Conservation (phyloP, 2,329 filamentous ascomycete genomes). For the Alternaria conjuncta region DNA sequence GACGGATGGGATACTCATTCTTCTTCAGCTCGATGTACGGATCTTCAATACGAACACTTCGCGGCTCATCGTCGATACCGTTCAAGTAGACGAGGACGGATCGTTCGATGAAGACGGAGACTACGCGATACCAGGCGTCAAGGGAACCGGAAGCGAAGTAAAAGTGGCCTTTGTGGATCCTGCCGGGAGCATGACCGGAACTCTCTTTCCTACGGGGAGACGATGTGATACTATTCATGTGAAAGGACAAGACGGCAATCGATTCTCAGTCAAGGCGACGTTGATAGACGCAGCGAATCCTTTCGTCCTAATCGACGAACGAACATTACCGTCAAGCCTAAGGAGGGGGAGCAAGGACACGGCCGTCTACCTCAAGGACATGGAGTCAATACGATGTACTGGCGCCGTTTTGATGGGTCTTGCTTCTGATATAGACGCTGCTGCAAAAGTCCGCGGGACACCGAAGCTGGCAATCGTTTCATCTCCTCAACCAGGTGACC, state of each 20-base stretch:
- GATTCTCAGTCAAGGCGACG: conserved; percentile 56
- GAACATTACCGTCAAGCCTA: conserved; percentile 60
- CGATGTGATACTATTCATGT: conserved; percentile 55
- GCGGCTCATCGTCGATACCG: conserved; percentile 62
- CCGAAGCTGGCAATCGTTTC: conserved; percentile 67
- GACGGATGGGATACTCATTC: background rate
- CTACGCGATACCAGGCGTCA: conserved; percentile 68
- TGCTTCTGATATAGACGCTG: conserved; percentile 46
- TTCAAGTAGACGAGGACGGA: conserved; percentile 59
- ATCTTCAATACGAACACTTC: conserved; percentile 74
- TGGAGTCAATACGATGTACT: conserved; percentile 63
- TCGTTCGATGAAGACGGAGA: conserved; percentile 54
- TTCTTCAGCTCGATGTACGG: conserved; percentile 50
- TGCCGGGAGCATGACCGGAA: conserved; percentile 67
- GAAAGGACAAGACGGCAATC: conserved; percentile 15
- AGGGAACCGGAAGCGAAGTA: conserved; percentile 63
- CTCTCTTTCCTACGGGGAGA: conserved; percentile 64
- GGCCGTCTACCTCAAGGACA: conserved; percentile 50
- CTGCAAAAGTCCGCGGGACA: conserved; percentile 56
- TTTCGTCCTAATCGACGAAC: conserved; percentile 64
- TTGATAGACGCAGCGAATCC: conserved; percentile 70
- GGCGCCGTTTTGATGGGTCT: conserved; percentile 68
- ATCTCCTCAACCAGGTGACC: conserved; percentile 5
- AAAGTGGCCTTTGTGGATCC: conserved; percentile 67
- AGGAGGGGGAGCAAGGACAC: conserved; percentile 52